Base-by-base conservation (phyloP, 257 asterid species). In the Solanum gracilifrons region DNA sequence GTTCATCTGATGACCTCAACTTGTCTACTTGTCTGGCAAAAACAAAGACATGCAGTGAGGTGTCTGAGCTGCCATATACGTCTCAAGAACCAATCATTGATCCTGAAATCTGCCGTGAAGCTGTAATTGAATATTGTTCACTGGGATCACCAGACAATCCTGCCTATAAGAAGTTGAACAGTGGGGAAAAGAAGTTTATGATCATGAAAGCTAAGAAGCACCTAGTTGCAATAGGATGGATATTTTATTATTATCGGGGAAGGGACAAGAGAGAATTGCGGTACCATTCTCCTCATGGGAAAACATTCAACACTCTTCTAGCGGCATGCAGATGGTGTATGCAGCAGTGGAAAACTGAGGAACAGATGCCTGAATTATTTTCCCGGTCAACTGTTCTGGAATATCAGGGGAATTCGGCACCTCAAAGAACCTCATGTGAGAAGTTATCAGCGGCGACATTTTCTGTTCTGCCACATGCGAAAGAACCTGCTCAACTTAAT, bases 51-150 rank as follows among this genome's bases (percentile, higher is more conserved):
- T 90, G 87, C 64, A 72, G 90, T 64, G 86, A 91, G 88, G 80
- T 82, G 73, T 83, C 92, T 82, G 85, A 85, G 88, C 46, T 86
- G 23, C 80, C 29, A 66, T 68, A 58, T 86, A 32, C 43, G 69
- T 9, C 27, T 85, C 82, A 83, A 55, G 83, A 48, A 77, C 64
- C 25, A 84, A 72, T 31, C 55, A 71, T 90, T 33, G 91, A 89
- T 82, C 92, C 96, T 83, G 93, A 91, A 89, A 89, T 83, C 68
- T 91, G 93, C 89, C 95, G 94, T 83, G 91, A 91, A 87, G 96
- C 97, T 37, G 92, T 93, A 75, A 85, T 83, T 73, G 90, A 93
- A 7, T 92, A 91, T 87, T 87, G 41, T 82, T 74, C 51, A 74
- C 48, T 10, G 29, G 15, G 36, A 25, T 79, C 16, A 43, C 64